phyloP scores from a whole-genome alignment of 75 land plant species.

The Larix kaempferi region DNA sequence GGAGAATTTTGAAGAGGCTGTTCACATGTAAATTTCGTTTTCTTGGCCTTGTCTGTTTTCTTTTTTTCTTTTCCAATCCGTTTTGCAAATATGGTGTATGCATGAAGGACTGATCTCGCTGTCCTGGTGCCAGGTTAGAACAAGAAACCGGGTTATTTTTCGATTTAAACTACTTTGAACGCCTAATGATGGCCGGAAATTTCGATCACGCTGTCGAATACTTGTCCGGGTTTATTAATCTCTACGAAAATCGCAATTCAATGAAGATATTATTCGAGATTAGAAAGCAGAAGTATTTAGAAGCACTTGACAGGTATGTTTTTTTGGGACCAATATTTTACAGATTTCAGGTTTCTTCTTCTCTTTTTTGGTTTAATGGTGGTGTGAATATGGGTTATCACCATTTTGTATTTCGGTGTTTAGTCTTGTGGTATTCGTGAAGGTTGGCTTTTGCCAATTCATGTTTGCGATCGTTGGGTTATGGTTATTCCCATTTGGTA shows the following conservation, averaged over 20 bases:
- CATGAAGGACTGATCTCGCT: too few relatives aligned
- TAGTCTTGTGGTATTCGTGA: too few relatives aligned
- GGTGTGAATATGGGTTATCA: neutral
- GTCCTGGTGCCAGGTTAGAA: neutral
- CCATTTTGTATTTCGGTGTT: too few relatives aligned
- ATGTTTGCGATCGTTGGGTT: neutral
- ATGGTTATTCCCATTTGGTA: too few relatives aligned
- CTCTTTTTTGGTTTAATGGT: neutral
- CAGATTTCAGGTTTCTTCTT: too few relatives aligned
- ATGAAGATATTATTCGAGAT: neutral
- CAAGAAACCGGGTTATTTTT: constrained; percentile 3
- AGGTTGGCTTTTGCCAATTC: neutral
- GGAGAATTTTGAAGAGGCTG: neutral
- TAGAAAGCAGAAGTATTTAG: constrained; percentile 7
- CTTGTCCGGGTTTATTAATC: neutral
- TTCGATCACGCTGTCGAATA: constrained; percentile 3
- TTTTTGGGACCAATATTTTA: neutral
- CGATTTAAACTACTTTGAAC: constrained; percentile 15
- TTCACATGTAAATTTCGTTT: neutral
- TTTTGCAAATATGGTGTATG: neutral
- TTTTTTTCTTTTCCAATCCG: neutral
- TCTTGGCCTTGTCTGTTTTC: too few relatives aligned
- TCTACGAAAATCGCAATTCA: neutral
- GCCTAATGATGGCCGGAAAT: constrained; percentile 9
- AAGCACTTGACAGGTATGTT: constrained; percentile 2